Evolutionary conservation across 495 filamentous ascomycete species (phyloP), one percentile per base, ranked within the genome.

Genomic region (Aspergillus wentii): DNA sequence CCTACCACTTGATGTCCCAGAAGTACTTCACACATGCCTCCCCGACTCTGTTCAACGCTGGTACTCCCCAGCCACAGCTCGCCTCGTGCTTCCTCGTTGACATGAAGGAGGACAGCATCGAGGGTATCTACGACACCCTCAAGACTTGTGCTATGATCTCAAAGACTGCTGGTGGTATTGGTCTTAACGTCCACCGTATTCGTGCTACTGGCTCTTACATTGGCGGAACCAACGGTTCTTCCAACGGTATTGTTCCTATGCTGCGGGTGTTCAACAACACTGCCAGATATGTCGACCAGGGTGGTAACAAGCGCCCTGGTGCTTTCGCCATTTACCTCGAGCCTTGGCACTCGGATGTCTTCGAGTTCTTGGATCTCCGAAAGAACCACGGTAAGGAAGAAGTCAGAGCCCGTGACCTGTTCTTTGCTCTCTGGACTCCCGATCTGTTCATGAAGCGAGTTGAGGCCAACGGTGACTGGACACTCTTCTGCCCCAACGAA

Each of bases 371-470:
- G 46, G 92, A 98, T 56, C 79, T 98, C 30, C 84, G 92, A 46
- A 98, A 98, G 81, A 98, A 98, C 65, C 92, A 98, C 61, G 92
- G 92, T 46, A 98, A 98, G 66, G 92, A 98, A 57, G 92, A 98
- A 68, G 77, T 94, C 39, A 88, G 92, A 51, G 92, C 92, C 47
- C 90, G 92, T 56, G 92, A 98, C 64, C 76, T 98, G 17, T 98
- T 98, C 81, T 88, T 91, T 45, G 92, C 92, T 48, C 79, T 98
- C 31, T 98, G 92, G 92, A 94, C 94, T 40, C 90, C 94, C 13
- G 92, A 98, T 71, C 76, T 98, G 17, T 98, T 98, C 80, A 98
- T 98, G 92, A 94, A 92, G 74, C 88, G 92, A 53, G 90, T 98
- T 32, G 88, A 98, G 71, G 75, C 82, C 63, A 98, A 98, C 64